Percentiles rank a stretch among this genome's conserved stretches.
Conservation (phyloP, 1,284 basidiomycete genomes). For the Boletus chippewaensis region DNA sequence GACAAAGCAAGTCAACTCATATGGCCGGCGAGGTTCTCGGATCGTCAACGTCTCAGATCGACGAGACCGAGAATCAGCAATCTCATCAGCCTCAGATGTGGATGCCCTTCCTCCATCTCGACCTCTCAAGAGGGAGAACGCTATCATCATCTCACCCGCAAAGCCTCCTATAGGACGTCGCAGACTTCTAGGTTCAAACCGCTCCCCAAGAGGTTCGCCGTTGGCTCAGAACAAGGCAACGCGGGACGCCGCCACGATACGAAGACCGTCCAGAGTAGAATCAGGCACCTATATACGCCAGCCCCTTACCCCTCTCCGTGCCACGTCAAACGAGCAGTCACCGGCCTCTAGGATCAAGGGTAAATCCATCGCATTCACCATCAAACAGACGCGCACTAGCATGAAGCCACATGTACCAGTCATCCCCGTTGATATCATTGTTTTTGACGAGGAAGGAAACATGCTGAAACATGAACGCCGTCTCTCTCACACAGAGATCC, state of each 20-base stretch:
- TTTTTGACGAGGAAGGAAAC: constrained; percentile 53
- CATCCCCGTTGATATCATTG: constrained; percentile 59
- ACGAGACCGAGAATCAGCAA: constrained; percentile 22
- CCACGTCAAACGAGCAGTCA: constrained; percentile 8
- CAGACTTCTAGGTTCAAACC: constrained; percentile 11
- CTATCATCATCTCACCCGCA: constrained; percentile 22
- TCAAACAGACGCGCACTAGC: constrained; percentile 30
- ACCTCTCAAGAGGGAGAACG: constrained; percentile 23
- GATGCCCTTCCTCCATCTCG: constrained; percentile 5
- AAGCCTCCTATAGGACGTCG: constrained; percentile 11
- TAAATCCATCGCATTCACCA: constrained; percentile 26
- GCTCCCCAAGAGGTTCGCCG: constrained; percentile 18
- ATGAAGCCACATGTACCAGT: constrained; percentile 41
- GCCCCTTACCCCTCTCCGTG: constrained; percentile 29
- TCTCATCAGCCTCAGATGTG: constrained; percentile 15
- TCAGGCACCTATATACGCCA: constrained; percentile 18
- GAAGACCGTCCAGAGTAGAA: constrained; percentile 13
- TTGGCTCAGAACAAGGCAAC: constrained; percentile 14
- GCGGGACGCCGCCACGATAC: constrained; percentile 9
- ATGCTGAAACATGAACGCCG: constrained; percentile 51
- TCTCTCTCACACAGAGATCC: constrained; percentile 36
- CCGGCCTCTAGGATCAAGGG: constrained; percentile 14
- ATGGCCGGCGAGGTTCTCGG: constrained; percentile 60
- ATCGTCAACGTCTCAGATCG: constrained; percentile 48
- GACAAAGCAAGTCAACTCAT: constrained; percentile 65